Evolutionary conservation across 495 filamentous ascomycete genomes (phyloP).

Genomic region (Penicillium manginii): DNA sequence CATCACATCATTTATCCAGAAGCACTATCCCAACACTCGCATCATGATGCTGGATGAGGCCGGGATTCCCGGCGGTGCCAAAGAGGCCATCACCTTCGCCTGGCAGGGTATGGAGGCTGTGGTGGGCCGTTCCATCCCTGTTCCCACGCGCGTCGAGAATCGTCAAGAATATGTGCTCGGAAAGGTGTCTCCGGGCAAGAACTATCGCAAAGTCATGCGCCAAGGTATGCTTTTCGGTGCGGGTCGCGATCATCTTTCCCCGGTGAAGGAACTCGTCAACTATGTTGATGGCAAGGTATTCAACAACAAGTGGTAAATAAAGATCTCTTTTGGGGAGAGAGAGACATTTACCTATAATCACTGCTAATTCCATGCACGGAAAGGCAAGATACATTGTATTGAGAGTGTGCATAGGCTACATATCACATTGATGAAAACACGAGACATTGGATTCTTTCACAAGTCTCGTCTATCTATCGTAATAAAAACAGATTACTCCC

Average conservation of each 20-base stretch:
- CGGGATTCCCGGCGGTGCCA: conserved; percentile 24
- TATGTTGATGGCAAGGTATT: conserved; percentile 6
- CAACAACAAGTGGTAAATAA: conserved; percentile 1
- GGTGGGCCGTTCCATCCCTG: conserved; percentile 26
- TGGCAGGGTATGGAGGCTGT: conserved; percentile 30
- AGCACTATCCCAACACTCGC: conserved; percentile 26
- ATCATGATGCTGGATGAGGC: conserved; percentile 25
- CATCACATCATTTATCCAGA: conserved; percentile 31
- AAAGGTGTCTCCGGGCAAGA: background rate
- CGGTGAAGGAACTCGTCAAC: conserved; percentile 8
- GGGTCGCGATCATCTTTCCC: conserved; percentile 1
- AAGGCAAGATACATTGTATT: too few relatives aligned
- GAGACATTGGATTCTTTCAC: too few relatives aligned
- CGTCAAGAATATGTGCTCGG: background rate
- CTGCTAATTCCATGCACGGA: too few relatives aligned
- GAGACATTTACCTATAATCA: too few relatives aligned
- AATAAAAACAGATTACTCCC: too few relatives aligned
- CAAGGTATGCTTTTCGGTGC: background rate
- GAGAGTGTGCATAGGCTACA: too few relatives aligned
- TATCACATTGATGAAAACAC: too few relatives aligned
- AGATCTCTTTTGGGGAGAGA: too few relatives aligned
- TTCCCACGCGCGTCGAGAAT: conserved; percentile 13
- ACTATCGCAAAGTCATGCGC: background rate
- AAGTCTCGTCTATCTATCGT: too few relatives aligned
- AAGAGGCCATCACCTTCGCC: conserved; percentile 28